phyloP scores from a whole-genome alignment of 495 filamentous ascomycete genomes.

The Penicillium paxilli region DNA sequence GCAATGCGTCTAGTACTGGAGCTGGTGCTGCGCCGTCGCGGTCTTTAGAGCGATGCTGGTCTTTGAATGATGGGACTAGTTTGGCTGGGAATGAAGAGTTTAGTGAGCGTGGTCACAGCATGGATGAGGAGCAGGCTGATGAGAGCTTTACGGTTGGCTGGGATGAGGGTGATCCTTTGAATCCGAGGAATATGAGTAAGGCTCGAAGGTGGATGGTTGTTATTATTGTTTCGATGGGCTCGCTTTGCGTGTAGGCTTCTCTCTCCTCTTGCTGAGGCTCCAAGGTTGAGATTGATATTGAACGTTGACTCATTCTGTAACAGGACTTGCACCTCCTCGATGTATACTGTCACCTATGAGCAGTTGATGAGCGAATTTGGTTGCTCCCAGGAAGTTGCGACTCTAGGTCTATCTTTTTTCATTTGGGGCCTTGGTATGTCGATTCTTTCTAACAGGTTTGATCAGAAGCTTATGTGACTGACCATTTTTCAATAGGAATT shows the following conservation, averaged over 20 bases:
- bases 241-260: slow-evolving; percentile 77
- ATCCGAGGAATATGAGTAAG: slow-evolving; percentile 69
- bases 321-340: slow-evolving; percentile 83
- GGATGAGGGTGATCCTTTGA: slow-evolving; percentile 71
- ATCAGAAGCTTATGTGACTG: neutral
- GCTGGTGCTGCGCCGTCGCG: neutral
- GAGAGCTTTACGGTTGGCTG: slow-evolving; percentile 64
- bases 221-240: slow-evolving; percentile 66
- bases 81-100: slow-evolving; percentile 29
- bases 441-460: neutral
- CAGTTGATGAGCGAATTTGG: slow-evolving; percentile 79
- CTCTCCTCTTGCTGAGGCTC: neutral
- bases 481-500: slow-evolving; percentile 45
- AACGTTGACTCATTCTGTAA: neutral
- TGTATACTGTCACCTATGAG: slow-evolving; percentile 85
- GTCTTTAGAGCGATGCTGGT: slow-evolving; percentile 45
- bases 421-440: slow-evolving; percentile 63
- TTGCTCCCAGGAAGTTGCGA: slow-evolving; percentile 68
- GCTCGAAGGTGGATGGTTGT: slow-evolving; percentile 77
- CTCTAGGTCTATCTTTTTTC: slow-evolving; percentile 76
- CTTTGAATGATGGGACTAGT: slow-evolving; percentile 64
- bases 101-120: slow-evolving; percentile 19
- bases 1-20: no score
- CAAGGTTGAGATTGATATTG: neutral
- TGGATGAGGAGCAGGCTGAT: slow-evolving; percentile 9